Evolutionary conservation across 179 eudicot genomes (phyloP).

Genomic region (Beta lomatogona): DNA sequence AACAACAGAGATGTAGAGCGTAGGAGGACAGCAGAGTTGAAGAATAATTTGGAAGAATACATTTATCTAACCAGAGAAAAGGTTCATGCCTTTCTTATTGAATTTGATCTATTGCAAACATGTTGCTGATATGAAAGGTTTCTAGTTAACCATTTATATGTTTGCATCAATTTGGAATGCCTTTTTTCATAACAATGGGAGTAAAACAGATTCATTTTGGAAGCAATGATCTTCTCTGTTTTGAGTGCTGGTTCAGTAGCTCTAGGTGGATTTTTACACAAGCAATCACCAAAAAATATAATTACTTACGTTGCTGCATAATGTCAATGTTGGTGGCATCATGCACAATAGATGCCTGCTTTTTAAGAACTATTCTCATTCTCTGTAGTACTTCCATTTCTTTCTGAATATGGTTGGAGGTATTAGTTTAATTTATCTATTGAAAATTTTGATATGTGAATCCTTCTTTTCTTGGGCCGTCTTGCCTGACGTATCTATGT

Average conservation of each 20-base stretch:
- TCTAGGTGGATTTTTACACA: not conserved
- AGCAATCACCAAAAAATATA: not conserved
- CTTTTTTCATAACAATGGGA: not conserved
- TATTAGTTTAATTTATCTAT: not conserved
- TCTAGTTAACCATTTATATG: not conserved
- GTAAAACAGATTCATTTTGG: not conserved
- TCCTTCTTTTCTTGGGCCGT: too few species aligned
- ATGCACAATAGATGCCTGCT: not conserved
- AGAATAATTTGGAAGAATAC: constrained; percentile 86
- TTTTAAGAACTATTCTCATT: too few species aligned
- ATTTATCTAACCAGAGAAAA: constrained; percentile 86
- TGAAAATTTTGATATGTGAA: too few species aligned
- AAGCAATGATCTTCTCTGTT: not conserved
- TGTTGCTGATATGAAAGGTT: constrained; percentile 4
- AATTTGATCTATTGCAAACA: constrained; percentile 1
- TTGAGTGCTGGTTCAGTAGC: not conserved
- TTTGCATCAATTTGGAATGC: not conserved
- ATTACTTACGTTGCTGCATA: not conserved
- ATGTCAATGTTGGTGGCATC: not conserved
- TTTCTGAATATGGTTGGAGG: not conserved
- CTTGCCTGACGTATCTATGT: too few species aligned
- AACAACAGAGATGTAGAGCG: constrained; percentile 86
- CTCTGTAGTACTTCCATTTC: not conserved
- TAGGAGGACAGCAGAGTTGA: constrained; percentile 85
- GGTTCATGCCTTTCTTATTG: constrained; percentile 41